Percentiles rank a stretch among this genome's conserved stretches.
Evolutionary conservation across 208 protist species (phyloP).

Genomic region (Trypanosoma scelopori): DNA sequence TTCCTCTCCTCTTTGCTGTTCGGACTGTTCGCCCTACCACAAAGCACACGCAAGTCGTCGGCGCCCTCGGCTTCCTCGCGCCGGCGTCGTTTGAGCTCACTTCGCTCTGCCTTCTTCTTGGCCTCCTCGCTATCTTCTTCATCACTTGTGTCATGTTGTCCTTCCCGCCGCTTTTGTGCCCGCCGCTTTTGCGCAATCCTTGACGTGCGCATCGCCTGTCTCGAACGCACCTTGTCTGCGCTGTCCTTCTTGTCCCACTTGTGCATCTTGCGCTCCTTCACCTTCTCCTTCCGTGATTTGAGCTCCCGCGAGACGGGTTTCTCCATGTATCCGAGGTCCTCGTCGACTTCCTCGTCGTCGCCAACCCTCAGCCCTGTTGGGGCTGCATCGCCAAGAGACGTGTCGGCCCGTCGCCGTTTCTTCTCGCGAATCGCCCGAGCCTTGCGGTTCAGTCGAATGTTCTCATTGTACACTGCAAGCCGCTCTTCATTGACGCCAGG

Average conservation of each 20-base stretch:
- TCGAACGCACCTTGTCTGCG: conserved; percentile 85
- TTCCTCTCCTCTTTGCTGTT: background rate
- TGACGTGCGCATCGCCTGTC: conserved; percentile 81
- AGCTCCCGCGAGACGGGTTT: conserved; percentile 60
- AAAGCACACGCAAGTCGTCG: conserved; percentile 56
- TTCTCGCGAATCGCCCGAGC: conserved; percentile 82
- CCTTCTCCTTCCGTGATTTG: conserved; percentile 68
- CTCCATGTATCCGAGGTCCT: conserved; percentile 85
- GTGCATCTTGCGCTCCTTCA: conserved; percentile 79
- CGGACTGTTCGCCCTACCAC: conserved; percentile 8
- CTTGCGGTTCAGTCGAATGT: conserved; percentile 75
- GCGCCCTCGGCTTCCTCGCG: conserved; percentile 35
- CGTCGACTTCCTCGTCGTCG: conserved; percentile 83
- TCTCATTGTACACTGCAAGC: conserved; percentile 83
- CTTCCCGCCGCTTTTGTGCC: conserved; percentile 19
- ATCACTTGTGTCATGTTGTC: conserved; percentile 34
- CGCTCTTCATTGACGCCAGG: conserved; percentile 79
- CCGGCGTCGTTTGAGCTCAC: conserved; percentile 37
- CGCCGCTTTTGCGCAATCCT: conserved; percentile 63
- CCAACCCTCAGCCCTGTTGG: conserved; percentile 51
- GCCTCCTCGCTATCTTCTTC: conserved; percentile 45
- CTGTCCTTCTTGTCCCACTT: conserved; percentile 91
- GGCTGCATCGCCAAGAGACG: conserved; percentile 45
- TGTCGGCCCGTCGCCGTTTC: conserved; percentile 72
- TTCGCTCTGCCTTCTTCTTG: conserved; percentile 42